Evolutionary conservation across 495 filamentous ascomycete genomes (phyloP), one percentile per base, ranked within the genome.

Genomic region (Penicillium mononematosum): DNA sequence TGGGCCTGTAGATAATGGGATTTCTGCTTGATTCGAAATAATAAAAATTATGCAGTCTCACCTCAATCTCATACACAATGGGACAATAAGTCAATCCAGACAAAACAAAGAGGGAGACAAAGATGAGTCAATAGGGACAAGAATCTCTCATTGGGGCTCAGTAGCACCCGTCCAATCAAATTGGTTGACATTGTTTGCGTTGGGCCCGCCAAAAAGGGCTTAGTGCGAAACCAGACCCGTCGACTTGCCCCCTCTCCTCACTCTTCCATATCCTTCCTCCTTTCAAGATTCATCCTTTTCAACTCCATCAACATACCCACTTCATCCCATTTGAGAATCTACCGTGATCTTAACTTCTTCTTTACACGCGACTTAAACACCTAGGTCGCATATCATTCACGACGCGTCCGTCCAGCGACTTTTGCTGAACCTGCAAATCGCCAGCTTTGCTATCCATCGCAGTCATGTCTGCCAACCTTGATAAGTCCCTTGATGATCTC

Each of bases 401-500:
- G 45, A 31, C 53, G 43, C 62, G 61, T 56, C 56, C 58, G 58
- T 51, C 20, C 47, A 44, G 58, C 45, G 50, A 60, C 50, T 56
- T 52, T 42, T 17, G 4, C 27, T 34, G 16, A 32, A 19, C 47
- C 55, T 48, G 34, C 60, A 58, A 61, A 53, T 47, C 38, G 58
- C 59, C 63, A 62, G 54, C 66, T 56, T 61, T 39, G 41, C 56
- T 57, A 17, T 45, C 36, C 50, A 50, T 56, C 43, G 25, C 58
- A 45, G 41, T 24, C 46, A 96, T 96, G 92, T 90, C 91, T 78
- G 85, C 83, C 73, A 98, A 97, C 77, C 86, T 98, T 62, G 91
- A 97, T 72, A 84, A 92, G 79, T 90, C 91, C 78, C 86, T 98
- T 55, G 94, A 98, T 71, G 90, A 96, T 75, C 96, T 98, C 73